These are phyloP conservation scores for Geosmithia morbida DNA, from an alignment of 2,329 filamentous ascomycete species.

Conservation along the genomic window DNA sequence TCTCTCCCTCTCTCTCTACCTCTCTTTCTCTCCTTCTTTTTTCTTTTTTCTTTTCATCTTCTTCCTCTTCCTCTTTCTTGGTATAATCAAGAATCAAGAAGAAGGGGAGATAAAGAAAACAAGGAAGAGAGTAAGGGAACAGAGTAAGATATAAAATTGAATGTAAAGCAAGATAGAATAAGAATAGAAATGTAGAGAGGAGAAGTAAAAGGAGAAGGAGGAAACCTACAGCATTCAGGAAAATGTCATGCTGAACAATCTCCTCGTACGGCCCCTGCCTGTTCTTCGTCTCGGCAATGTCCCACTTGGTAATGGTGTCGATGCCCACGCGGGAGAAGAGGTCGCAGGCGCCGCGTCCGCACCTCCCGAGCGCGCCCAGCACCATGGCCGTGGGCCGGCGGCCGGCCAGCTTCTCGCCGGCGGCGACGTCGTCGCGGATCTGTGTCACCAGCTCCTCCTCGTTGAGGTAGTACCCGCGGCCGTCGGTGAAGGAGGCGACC, in stretches of 20 bases:
- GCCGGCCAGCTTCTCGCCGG: constrained; percentile 17
- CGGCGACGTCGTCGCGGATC: constrained; percentile 1
- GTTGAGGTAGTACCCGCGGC: constrained; percentile 1
- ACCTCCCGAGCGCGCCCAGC: constrained; percentile 74
- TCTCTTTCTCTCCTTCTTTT: too few relatives aligned
- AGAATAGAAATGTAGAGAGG: too few relatives aligned
- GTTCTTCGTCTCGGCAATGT: constrained; percentile 61
- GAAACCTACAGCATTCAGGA: constrained; percentile 42
- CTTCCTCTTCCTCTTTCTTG: too few relatives aligned
- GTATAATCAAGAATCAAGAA: too few relatives aligned
- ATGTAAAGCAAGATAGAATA: too few relatives aligned
- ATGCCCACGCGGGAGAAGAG: constrained; percentile 53
- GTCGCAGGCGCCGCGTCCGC: constrained; percentile 73
- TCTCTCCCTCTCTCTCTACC: too few relatives aligned
- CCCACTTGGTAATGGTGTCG: constrained; percentile 40
- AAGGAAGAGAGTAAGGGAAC: too few relatives aligned
- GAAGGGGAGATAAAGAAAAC: too few relatives aligned
- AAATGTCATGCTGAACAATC: constrained; percentile 61
- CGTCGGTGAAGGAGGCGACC: constrained; percentile 2
- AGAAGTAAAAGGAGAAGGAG: neutral
- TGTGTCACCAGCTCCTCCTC: constrained; percentile 1
- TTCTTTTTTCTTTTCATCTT: too few relatives aligned
- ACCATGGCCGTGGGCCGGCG: constrained; percentile 62
- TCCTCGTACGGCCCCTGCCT: constrained; percentile 61
- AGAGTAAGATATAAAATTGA: too few relatives aligned